Evolutionary conservation across 2,329 filamentous ascomycete genomes (phyloP).

Genomic region (Paramyrothecium roridum): DNA sequence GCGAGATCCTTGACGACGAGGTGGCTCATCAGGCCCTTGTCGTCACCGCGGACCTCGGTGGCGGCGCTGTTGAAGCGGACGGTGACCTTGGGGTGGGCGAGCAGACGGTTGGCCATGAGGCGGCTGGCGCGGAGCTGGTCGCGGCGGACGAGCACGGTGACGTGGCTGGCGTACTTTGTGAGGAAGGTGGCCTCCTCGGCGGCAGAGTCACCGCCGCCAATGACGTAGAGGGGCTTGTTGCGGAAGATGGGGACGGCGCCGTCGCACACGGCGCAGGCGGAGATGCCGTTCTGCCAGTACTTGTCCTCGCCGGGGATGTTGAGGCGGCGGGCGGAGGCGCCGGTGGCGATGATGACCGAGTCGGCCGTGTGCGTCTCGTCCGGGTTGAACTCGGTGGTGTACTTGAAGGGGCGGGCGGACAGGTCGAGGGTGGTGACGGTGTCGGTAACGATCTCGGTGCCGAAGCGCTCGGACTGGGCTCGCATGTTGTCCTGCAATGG

Average conservation of each 20-base stretch:
- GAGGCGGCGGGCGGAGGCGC: constrained; percentile 84
- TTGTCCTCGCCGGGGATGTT: constrained; percentile 83
- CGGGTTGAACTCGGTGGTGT: constrained; percentile 86
- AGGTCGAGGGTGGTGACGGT: constrained; percentile 89
- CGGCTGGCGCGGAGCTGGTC: constrained; percentile 84
- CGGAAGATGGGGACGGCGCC: constrained; percentile 96
- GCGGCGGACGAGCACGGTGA: constrained; percentile 87
- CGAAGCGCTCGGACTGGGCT: constrained; percentile 85
- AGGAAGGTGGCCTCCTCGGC: constrained; percentile 97
- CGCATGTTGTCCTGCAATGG: constrained; percentile 76
- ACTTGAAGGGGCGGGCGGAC: constrained; percentile 80
- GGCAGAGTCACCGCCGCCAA: constrained; percentile 93
- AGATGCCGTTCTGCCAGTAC: constrained; percentile 97
- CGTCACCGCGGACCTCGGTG: constrained; percentile 80
- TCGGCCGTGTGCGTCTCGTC: constrained; percentile 85
- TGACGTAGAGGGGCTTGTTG: constrained; percentile 92
- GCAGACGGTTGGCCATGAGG: constrained; percentile 85
- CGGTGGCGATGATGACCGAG: constrained; percentile 89
- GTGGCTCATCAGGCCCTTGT: constrained; percentile 83
- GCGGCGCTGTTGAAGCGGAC: constrained; percentile 83
- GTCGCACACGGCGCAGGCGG: constrained; percentile 95
- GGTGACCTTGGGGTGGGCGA: constrained; percentile 83
- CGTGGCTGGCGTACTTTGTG: constrained; percentile 94
- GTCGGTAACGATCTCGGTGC: constrained; percentile 89
- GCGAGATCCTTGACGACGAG: constrained; percentile 77